Conservation (phyloP, 257 asterid genomes). For the Solanum arcanum region DNA sequence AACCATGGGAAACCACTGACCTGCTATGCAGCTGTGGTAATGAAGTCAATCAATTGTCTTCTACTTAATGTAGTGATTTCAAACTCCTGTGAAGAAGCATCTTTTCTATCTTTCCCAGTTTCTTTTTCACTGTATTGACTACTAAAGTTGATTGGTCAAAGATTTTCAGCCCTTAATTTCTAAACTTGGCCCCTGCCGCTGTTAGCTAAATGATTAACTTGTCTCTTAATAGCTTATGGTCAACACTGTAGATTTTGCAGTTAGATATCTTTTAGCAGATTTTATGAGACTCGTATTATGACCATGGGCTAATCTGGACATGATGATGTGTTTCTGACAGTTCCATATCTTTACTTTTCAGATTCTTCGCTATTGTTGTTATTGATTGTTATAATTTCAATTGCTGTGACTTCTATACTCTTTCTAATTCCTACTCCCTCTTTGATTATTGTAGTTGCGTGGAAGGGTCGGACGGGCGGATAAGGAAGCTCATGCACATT, state of each 20-base stretch:
- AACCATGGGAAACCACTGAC: not conserved
- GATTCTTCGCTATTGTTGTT: not conserved
- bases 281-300: not conserved
- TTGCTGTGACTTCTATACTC: not conserved
- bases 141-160: not conserved
- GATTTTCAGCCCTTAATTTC: not conserved
- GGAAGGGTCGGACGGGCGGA: constrained; percentile 99
- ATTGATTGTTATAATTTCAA: not conserved
- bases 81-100: not conserved
- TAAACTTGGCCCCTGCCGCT: not conserved
- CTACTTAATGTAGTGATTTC: not conserved
- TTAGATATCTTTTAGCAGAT: not conserved
- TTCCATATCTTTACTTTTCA: not conserved
- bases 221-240: not conserved
- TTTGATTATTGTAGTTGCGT: constrained; percentile 56
- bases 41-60: not conserved
- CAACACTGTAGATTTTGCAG: not conserved
- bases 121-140: not conserved
- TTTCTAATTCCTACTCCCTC: not conserved
- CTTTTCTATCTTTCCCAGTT: not conserved
- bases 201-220: not conserved
- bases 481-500: constrained; percentile 92
- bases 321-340: not conserved
- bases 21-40: not conserved
- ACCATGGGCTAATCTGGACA: not conserved